Base-by-base conservation (phyloP, 208 protist species). In the Wallacemonas rigidus region DNA sequence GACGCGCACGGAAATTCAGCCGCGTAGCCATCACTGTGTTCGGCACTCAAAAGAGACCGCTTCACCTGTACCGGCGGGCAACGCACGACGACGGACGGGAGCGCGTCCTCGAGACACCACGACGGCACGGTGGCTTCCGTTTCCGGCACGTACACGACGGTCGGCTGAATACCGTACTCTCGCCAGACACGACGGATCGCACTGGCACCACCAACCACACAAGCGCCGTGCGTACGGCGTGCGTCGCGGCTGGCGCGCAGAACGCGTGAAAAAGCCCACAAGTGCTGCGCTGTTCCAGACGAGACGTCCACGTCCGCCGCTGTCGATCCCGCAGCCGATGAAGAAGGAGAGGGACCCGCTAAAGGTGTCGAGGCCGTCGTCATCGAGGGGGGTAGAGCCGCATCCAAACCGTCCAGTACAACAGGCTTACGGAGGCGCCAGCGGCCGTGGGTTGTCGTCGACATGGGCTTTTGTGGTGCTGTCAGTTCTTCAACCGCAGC, bases 141-240 rank as follows among this genome's bases (percentile, higher is more conserved):
- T 53, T 83, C 71, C 26, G 91, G 91, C 64, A 94, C 86, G 70
- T 90, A 96, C 44, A 96, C 91, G 7, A 94, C 88, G 62, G 81
- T 81, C 15, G 91, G 91, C 12, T 69, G 70, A 36, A 94, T 78
- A 7, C 77, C 75, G 70, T 96, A 94, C 54, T 81, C 62, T 11
- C 85, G 81, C 89, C 91, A 96, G 51, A 92, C 71, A 44, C 89
- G 87, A 26, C 67, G 80, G 51, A 96, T 92, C 35, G 85, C 82
- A 36, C 72, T 80, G 45, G 87, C 88, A 7, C 89, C 89, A 11
- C 91, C 91, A 39, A 94, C 83, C 26, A 96, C 89, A 71, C 88
- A 96, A 38, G 80, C 86, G 2, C 73, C 77, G 54, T 88, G 75
- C 5, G 82, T 76, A 15, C 71, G 69, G 1, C 91, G 88, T 15